Evolutionary conservation across 352 stramenopile genomes (phyloP).

Genomic region (Lagenidium giganteum): DNA sequence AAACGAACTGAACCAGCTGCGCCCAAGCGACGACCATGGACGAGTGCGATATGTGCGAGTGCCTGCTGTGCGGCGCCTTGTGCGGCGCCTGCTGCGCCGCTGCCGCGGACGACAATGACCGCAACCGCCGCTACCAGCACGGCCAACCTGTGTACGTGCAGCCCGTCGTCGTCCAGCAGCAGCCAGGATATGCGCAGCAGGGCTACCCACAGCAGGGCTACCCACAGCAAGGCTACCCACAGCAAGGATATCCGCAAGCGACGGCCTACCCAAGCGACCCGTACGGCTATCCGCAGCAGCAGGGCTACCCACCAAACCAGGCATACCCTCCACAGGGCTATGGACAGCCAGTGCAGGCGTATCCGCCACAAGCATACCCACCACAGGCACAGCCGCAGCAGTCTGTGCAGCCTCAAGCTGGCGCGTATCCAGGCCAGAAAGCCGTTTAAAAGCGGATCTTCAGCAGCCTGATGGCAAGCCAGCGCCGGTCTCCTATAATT

Average conservation of each 20-base stretch:
- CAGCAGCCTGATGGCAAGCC: too few relatives aligned
- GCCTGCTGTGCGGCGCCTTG: constrained; percentile 66
- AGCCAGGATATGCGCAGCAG: constrained; percentile 21
- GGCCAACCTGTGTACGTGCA: constrained; percentile 65
- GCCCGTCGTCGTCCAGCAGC: constrained; percentile 52
- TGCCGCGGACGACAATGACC: constrained; percentile 24
- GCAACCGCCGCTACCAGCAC: constrained; percentile 25
- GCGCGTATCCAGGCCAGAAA: too few relatives aligned
- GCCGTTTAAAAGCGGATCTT: too few relatives aligned
- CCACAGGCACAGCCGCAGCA: too few relatives aligned
- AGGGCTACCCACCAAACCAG: constrained; percentile 17
- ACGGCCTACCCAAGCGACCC: neutral
- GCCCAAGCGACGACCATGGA: constrained; percentile 35
- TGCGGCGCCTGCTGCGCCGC: constrained; percentile 72
- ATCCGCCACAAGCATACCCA: constrained; percentile 1
- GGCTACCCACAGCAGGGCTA: constrained; percentile 46
- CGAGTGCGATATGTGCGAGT: constrained; percentile 75
- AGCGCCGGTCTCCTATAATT: too few relatives aligned
- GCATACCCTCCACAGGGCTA: constrained; percentile 5
- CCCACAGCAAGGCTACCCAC: constrained; percentile 38
- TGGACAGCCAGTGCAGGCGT: too few relatives aligned
- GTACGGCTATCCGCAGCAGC: constrained; percentile 16
- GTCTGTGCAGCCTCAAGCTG: too few relatives aligned
- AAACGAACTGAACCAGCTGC: too few relatives aligned
- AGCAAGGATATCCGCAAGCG: constrained; percentile 27